Evolutionary conservation across 2,329 filamentous ascomycete species (phyloP).

Genomic region (Colletotrichum spinosum): DNA sequence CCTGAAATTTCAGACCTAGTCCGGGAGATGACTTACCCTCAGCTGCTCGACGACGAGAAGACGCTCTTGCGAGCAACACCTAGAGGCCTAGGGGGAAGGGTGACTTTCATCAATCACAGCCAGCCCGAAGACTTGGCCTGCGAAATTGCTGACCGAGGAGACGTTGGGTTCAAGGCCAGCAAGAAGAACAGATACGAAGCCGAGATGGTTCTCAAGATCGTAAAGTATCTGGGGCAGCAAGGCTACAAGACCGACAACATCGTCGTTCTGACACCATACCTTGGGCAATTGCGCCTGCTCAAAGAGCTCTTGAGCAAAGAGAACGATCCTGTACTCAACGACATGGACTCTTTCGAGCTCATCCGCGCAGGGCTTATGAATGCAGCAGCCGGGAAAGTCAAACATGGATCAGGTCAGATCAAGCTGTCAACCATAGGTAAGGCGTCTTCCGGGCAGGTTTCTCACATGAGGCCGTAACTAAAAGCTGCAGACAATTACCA

Average conservation of each 20-base stretch:
- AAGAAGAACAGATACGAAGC: conserved; percentile 76
- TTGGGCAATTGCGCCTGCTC: conserved; percentile 74
- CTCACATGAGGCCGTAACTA: background rate
- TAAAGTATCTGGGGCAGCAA: conserved; percentile 77
- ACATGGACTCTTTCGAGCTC: conserved; percentile 74
- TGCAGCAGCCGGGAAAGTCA: conserved; percentile 59
- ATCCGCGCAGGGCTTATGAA: conserved; percentile 71
- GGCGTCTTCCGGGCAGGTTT: conserved; percentile 39
- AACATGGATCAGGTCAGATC: conserved; percentile 60
- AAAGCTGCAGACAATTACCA: conserved; percentile 76
- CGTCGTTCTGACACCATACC: conserved; percentile 78
- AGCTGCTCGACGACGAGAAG: conserved; percentile 65
- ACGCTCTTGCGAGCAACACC: conserved; percentile 60
- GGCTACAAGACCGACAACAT: conserved; percentile 74
- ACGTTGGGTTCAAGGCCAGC: conserved; percentile 61
- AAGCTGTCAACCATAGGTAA: conserved; percentile 77
- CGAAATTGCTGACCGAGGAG: conserved; percentile 59
- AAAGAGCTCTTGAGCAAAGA: conserved; percentile 62
- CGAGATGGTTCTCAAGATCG: conserved; percentile 71
- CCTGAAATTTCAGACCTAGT: conserved; percentile 74
- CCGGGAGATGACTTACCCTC: conserved; percentile 70
- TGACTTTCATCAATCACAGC: conserved; percentile 76
- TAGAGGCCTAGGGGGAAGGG: conserved; percentile 67
- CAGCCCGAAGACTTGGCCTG: conserved; percentile 61
- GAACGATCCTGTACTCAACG: conserved; percentile 75